Percentiles rank a stretch among this genome's conserved stretches.
phyloP scores from a whole-genome alignment of 2,329 filamentous ascomycete species.

The Nothomitra cinnamomea region DNA sequence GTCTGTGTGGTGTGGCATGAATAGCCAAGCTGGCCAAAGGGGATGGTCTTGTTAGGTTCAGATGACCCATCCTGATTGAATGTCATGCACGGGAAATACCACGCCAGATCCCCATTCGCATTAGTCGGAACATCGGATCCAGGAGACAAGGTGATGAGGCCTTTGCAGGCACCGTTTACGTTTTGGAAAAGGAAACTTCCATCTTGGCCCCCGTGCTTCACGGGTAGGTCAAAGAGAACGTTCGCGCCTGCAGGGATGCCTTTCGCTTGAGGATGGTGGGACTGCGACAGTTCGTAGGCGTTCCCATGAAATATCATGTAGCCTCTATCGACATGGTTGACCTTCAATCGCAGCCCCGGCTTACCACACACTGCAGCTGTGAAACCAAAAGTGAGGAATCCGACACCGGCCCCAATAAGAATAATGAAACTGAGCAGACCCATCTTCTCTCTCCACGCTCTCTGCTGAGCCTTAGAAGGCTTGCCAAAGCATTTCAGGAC shows the following conservation, averaged over 20 bases:
- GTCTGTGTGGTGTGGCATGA: conserved; percentile 64
- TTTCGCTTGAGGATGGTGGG: conserved; percentile 60
- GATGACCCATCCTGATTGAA: conserved; percentile 90
- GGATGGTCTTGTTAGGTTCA: conserved; percentile 52
- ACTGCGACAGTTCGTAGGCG: conserved; percentile 67
- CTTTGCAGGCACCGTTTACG: conserved; percentile 94
- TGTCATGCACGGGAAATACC: conserved; percentile 89
- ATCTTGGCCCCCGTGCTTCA: conserved; percentile 73
- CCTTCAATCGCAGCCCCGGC: conserved; percentile 53
- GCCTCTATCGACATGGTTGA: conserved; percentile 63
- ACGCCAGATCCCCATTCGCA: conserved; percentile 56
- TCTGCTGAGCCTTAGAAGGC: conserved; percentile 66
- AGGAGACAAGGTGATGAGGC: conserved; percentile 54
- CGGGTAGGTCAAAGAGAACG: conserved; percentile 70
- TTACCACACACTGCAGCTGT: conserved; percentile 69
- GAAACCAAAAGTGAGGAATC: conserved; percentile 94
- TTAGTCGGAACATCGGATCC: conserved; percentile 69
- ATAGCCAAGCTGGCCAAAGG: conserved; percentile 63
- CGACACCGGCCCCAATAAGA: conserved; percentile 71
- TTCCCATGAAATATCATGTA: conserved; percentile 96
- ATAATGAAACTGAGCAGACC: conserved; percentile 89
- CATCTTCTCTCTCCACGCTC: conserved; percentile 97
- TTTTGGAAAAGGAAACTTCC: conserved; percentile 97
- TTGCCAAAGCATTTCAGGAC: conserved; percentile 74
- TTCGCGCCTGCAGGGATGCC: conserved; percentile 63